Evolutionary conservation across 2,329 filamentous ascomycete species (phyloP).

Genomic region (Colletotrichum musae): DNA sequence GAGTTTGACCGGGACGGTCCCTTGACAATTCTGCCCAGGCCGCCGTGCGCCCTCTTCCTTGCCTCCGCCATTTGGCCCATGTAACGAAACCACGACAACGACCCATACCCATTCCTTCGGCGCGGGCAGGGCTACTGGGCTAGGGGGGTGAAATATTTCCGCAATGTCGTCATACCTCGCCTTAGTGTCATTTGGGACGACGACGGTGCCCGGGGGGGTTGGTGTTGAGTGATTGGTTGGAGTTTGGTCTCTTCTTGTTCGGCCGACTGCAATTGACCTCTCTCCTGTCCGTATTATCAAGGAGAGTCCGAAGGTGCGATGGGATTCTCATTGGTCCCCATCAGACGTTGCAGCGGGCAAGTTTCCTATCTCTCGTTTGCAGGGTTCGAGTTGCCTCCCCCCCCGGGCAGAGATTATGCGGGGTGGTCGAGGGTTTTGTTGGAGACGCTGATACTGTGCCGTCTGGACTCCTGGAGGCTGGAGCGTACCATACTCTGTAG

Average conservation of each 20-base stretch:
- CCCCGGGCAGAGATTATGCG: neutral
- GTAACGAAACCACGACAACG: neutral
- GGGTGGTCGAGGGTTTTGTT: no score
- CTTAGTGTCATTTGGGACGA: slow-evolving; percentile 17
- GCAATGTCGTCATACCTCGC: slow-evolving; percentile 38
- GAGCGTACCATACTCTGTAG: no score
- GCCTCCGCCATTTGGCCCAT: no score
- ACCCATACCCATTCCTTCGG: slow-evolving; percentile 28
- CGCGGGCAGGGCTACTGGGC: slow-evolving; percentile 20
- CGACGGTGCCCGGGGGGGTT: neutral
- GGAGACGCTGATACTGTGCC: no score
- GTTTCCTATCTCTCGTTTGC: neutral
- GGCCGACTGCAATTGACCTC: neutral
- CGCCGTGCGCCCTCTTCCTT: no score
- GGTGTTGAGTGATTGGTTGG: slow-evolving; percentile 14
- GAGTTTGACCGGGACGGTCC: slow-evolving; percentile 37
- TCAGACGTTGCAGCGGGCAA: neutral
- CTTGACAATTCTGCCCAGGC: slow-evolving; percentile 21
- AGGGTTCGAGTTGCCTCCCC: slow-evolving; percentile 7
- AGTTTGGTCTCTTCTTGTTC: neutral
- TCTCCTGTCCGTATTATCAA: neutral
- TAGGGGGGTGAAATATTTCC: slow-evolving; percentile 23
- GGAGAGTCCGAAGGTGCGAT: slow-evolving; percentile 27
- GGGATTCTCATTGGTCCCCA: slow-evolving; percentile 3
- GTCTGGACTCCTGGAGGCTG: no score